These are phyloP conservation scores for Puccinellia tenuiflora DNA, from an alignment of 176 grass and related monocot species.

Conservation along the genomic window DNA sequence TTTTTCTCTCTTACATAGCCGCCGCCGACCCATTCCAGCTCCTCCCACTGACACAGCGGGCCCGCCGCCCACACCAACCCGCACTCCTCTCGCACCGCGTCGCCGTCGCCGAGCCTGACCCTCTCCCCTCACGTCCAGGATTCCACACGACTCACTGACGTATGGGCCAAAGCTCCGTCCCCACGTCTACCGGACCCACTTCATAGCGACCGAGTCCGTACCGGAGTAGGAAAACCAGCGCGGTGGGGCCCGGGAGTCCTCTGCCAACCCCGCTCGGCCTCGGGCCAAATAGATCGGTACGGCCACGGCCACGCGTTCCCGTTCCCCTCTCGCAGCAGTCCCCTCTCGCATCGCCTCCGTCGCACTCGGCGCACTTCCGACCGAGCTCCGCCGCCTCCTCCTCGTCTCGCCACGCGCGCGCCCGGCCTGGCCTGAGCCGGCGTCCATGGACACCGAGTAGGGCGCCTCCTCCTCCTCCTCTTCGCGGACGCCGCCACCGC, in stretches of 20 bases:
- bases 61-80: not conserved
- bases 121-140: not conserved
- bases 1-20: no score
- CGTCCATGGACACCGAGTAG: constrained; percentile 33
- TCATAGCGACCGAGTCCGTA: not conserved
- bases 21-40: not conserved
- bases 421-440: not conserved
- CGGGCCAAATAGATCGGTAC: constrained; percentile 6
- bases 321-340: not conserved
- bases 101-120: not conserved
- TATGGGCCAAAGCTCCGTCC: not conserved
- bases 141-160: not conserved
- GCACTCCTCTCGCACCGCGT: not conserved
- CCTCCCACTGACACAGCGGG: not conserved
- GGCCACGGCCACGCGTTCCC: no score
- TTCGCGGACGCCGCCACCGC: not conserved
- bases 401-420: not conserved
- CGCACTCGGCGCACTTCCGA: not conserved
- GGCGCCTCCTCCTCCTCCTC: not conserved
- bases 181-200: not conserved
- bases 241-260: not conserved
- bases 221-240: not conserved
- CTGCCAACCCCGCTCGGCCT: not conserved
- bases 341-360: not conserved
- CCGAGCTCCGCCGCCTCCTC: not conserved